A percentile compares a stretch with the other conserved stretches of the same genome.
Evolutionary conservation across 352 stramenopile genomes (phyloP).

Genomic region (Globisporangium viniferum): DNA sequence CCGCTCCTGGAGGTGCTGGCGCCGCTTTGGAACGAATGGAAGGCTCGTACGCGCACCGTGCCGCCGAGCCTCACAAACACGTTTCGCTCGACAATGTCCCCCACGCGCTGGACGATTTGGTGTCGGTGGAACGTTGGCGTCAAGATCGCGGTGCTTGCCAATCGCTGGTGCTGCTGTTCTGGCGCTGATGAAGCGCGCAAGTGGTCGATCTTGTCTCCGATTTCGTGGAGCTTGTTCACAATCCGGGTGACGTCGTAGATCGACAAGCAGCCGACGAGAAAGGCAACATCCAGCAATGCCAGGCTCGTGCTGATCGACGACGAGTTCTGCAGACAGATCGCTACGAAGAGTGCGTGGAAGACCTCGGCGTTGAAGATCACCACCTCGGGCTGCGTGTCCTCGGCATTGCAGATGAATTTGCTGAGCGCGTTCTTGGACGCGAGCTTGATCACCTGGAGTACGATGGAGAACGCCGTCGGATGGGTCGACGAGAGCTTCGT

Average conservation of each 20-base stretch:
- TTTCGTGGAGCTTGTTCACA: neutral
- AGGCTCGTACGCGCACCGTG: neutral
- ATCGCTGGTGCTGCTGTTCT: neutral
- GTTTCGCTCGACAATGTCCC: neutral
- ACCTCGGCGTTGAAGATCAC: conserved; percentile 56
- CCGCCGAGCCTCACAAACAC: neutral
- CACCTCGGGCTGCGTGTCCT: conserved; percentile 35
- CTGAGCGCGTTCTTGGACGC: conserved; percentile 5
- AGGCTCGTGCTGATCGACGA: conserved; percentile 26
- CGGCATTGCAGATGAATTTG: neutral
- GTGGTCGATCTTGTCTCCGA: neutral
- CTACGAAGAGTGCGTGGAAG: conserved; percentile 47
- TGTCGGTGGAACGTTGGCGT: neutral
- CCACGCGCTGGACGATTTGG: neutral
- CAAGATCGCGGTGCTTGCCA: neutral
- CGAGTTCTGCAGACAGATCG: conserved; percentile 31
- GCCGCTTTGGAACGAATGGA: neutral
- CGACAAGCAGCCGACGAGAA: neutral
- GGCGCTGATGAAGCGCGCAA: neutral
- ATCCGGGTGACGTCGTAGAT: conserved; percentile 1
- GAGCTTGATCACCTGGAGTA: conserved; percentile 32
- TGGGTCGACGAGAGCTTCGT: conserved; percentile 9
- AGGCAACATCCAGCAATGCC: conserved; percentile 18
- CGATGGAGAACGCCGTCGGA: conserved; percentile 21
- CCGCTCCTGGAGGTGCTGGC: neutral